Evolutionary conservation across 129 eudicot species (phyloP), one percentile per base, ranked within the genome.

Genomic region (Flaveria bidentis): DNA sequence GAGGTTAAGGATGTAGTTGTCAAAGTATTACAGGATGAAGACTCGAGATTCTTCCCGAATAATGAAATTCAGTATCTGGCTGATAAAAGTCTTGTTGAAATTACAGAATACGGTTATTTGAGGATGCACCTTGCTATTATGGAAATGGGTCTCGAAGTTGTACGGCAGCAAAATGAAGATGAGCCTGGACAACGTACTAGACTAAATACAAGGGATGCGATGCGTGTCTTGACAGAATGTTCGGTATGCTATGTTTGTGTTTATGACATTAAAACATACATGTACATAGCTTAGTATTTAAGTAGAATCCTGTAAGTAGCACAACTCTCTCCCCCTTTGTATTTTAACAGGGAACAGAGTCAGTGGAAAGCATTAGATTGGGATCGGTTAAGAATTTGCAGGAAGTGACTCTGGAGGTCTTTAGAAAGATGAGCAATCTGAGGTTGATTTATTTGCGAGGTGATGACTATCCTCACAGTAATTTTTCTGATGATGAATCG

Each of bases 91-190:
- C 80, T 81, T 5, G 44, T 74, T 13, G n/a, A 57, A 36, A 50
- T 65, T 41, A 47, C 17, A 15, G 3, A 2, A 4, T 20, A 14
- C 25, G 3, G n/a, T n/a, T 5, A 10, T 30, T 9, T 80, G 45
- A 0, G 2, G 60, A 52, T 80, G 74, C 74, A 72, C 44, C 16
- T 17, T 44, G 26, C 45, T 10, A 46, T 80, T 11, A 22, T 41
- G 68, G 77, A 75, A 10, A 81, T 81, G 84, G 81, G 81, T 2
- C 52, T 18, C 15, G 77, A 81, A 81, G 50, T 81, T 58, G 77
- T 75, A 14, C 67, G 76, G 14, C 76, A 58, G 60, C 77, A 81
- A 75, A 47, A 58, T 22, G 50, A 44, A 46, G 79, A 81, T 7
- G 71, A 68, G 45, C 84, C 80, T 14, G 80, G 77, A 44, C 17